A percentile compares a stretch with the other conserved stretches of the same genome.
Conservation (phyloP, 2,329 filamentous ascomycete species). For the Colletotrichum magnum region DNA sequence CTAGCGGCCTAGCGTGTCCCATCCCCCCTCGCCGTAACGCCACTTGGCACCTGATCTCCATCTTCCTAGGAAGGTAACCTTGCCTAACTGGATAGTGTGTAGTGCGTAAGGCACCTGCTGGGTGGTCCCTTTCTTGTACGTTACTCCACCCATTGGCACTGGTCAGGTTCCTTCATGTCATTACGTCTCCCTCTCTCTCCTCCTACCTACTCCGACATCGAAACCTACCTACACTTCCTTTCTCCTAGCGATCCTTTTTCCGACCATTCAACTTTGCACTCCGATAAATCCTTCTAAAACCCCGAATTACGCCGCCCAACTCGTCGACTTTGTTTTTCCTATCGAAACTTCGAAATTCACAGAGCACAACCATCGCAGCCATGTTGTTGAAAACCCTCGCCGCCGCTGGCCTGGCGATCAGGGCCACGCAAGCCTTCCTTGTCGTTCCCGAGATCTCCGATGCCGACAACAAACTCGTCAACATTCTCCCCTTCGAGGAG, state of each 20-base stretch:
- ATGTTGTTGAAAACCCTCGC: conserved; percentile 53
- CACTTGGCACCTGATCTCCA: conserved; percentile 31
- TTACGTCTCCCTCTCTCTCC: conserved; percentile 21
- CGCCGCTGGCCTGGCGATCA: conserved; percentile 51
- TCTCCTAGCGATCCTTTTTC: neutral
- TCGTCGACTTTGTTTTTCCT: neutral
- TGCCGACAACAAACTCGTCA: conserved; percentile 59
- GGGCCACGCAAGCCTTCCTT: conserved; percentile 62
- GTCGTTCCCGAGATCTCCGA: conserved; percentile 65
- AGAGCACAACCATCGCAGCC: conserved; percentile 34
- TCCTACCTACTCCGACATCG: conserved; percentile 16
- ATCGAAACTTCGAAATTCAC: neutral
- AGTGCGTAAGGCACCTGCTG: conserved; percentile 25
- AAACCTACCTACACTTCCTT: neutral
- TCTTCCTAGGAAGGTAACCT: conserved; percentile 21
- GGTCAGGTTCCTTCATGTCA: conserved; percentile 30
- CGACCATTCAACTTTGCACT: neutral
- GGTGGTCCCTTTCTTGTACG: conserved; percentile 21
- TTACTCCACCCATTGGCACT: conserved; percentile 27
- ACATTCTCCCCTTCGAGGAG: conserved; percentile 53
- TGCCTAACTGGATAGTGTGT: conserved; percentile 16
- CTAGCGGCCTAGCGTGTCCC: conserved; percentile 16
- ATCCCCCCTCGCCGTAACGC: conserved; percentile 25
- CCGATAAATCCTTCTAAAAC: neutral
- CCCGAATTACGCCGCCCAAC: neutral